Conservation (phyloP, 2,329 filamentous ascomycete species). For the Monosporascus sp. region DNA sequence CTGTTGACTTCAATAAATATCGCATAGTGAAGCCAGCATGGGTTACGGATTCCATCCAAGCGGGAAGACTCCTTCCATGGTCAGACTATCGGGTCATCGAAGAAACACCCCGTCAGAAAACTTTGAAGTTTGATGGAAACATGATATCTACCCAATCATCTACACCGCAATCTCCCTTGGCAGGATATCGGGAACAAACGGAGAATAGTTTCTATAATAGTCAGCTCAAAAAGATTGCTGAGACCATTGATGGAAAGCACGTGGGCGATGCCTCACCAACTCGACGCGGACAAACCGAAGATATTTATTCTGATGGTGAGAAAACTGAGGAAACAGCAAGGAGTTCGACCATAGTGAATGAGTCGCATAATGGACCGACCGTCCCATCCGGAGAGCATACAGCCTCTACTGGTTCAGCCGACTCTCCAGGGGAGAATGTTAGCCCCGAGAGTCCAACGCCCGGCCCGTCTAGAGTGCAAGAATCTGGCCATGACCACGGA, state of each 20-base stretch:
- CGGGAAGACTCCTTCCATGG: slow-evolving; percentile 82
- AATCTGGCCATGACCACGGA: background rate
- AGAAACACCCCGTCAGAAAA: slow-evolving; percentile 76
- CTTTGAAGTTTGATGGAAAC: slow-evolving; percentile 59
- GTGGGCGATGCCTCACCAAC: slow-evolving; percentile 11
- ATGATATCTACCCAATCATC: slow-evolving; percentile 63
- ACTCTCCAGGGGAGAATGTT: slow-evolving; percentile 1
- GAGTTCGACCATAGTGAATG: background rate
- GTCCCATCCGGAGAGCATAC: slow-evolving; percentile 2
- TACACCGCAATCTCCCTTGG: slow-evolving; percentile 40
- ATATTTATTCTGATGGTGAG: background rate
- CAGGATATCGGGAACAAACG: slow-evolving; percentile 76
- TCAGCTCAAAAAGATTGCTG: slow-evolving; percentile 50
- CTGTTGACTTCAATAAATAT: slow-evolving; percentile 80
- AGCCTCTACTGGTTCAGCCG: slow-evolving; percentile 7
- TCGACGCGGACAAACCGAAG: slow-evolving; percentile 2
- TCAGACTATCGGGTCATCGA: slow-evolving; percentile 77
- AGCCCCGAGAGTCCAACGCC: background rate
- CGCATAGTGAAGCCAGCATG: slow-evolving; percentile 92
- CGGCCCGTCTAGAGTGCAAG: background rate
- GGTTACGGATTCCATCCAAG: slow-evolving; percentile 84
- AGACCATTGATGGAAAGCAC: slow-evolving; percentile 14
- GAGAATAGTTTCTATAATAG: slow-evolving; percentile 77
- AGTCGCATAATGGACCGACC: background rate
- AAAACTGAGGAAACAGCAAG: background rate